Conservation (phyloP, 768 basidiomycete genomes). For the Melanogaster broomeanus region DNA sequence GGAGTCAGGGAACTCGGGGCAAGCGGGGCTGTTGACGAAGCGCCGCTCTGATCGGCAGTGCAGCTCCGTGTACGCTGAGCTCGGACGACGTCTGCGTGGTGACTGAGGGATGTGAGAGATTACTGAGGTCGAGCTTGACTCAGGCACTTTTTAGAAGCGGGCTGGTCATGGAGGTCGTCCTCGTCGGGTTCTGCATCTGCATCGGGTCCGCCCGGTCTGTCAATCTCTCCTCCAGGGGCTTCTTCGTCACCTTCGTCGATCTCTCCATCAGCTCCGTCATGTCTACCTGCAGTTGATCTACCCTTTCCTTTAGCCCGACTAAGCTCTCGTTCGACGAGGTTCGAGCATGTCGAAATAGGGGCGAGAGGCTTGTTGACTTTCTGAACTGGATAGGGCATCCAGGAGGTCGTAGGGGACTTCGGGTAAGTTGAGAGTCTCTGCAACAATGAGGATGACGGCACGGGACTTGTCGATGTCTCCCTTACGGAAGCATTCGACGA, state of each 20-base stretch:
- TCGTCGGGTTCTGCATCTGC: background rate
- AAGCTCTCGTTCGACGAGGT: background rate
- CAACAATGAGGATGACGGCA: background rate
- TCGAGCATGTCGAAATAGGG: background rate
- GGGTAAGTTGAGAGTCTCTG: background rate
- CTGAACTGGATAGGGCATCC: background rate
- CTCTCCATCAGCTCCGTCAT: background rate
- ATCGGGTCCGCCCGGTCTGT: background rate
- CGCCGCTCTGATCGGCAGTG: background rate
- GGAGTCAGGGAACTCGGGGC: too few relatives aligned
- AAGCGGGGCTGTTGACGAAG: background rate
- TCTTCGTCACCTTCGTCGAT: background rate
- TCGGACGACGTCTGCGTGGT: too few relatives aligned
- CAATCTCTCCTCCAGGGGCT: background rate
- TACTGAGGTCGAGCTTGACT: background rate
- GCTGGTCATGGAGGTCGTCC: background rate
- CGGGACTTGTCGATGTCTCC: background rate
- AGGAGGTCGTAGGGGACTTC: background rate
- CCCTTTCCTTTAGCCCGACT: too few relatives aligned
- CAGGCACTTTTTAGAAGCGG: background rate
- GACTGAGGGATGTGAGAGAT: background rate
- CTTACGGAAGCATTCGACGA: background rate
- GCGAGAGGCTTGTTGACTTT: background rate
- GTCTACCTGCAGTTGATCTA: background rate
- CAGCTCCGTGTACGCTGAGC: background rate